phyloP scores from a whole-genome alignment of 768 basidiomycete genomes.

The Leccinum arenicola region DNA sequence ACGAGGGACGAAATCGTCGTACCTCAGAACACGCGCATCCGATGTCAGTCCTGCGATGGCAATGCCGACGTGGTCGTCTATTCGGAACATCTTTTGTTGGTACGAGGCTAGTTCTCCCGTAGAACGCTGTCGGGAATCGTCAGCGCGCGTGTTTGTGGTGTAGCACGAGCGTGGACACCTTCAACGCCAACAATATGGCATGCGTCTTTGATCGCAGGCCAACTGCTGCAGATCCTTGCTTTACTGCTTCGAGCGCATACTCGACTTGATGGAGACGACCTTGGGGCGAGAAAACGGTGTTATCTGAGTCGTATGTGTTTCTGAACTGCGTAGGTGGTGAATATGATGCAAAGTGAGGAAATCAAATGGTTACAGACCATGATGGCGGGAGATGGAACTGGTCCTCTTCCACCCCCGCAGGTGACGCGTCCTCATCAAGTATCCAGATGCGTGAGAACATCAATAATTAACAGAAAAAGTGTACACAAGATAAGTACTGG shows the following conservation, averaged over 20 bases:
- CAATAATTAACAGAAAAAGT: constrained; percentile 11
- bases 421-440: constrained; percentile 34
- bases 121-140: constrained; percentile 65
- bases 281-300: constrained; percentile 96
- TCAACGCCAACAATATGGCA: constrained; percentile 86
- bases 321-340: constrained; percentile 58
- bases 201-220: constrained; percentile 95
- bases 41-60: constrained; percentile 99
- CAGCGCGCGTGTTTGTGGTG: neutral
- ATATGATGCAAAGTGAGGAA: neutral
- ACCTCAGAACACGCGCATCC: constrained; percentile 97
- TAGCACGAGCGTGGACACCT: constrained; percentile 48
- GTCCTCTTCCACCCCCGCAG: constrained; percentile 4
- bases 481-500: constrained; percentile 1
- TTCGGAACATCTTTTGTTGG: constrained; percentile 99
- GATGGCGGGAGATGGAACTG: constrained; percentile 15
- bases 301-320: constrained; percentile 98
- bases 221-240: constrained; percentile 99
- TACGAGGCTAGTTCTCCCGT: constrained; percentile 98
- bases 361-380: constrained; percentile 28
- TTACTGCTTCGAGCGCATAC: constrained; percentile 98
- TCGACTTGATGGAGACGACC: constrained; percentile 96
- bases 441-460: constrained; percentile 20
- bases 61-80: constrained; percentile 99
- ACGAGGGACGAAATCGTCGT: neutral